Percentiles rank a stretch among this genome's conserved stretches.
These are phyloP conservation scores for Fusarium chlamydosporum DNA, from an alignment of 2,329 filamentous ascomycete species.

Conservation along the genomic window DNA sequence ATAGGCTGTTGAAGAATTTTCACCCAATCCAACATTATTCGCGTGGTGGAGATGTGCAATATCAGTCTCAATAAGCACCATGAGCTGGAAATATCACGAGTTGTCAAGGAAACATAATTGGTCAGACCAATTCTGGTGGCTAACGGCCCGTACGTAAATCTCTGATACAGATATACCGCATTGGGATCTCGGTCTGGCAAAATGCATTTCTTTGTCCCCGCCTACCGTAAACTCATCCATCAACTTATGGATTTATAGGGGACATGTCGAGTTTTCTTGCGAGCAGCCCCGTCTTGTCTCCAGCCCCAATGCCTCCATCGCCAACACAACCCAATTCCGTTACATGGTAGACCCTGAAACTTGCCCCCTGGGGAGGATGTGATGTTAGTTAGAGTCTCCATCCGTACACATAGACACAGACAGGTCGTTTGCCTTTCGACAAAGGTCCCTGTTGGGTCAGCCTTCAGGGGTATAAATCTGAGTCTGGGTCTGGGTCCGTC, in stretches of 20 bases:
- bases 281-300: constrained; percentile 26
- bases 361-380: constrained; percentile 2
- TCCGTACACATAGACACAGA: not conserved
- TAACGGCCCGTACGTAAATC: constrained; percentile 34
- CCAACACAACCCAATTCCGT: constrained; percentile 8
- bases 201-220: constrained; percentile 32
- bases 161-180: constrained; percentile 21
- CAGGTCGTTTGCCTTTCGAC: constrained; percentile 7
- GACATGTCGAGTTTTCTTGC: not conserved
- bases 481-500: no score
- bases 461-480: constrained; percentile 2
- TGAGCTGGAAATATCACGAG: not conserved
- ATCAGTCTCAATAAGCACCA: not conserved
- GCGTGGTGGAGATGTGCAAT: not conserved
- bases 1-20: not conserved
- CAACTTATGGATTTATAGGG: not conserved
- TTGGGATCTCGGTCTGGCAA: constrained; percentile 46
- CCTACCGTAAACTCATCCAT: constrained; percentile 6
- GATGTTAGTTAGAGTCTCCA: not conserved
- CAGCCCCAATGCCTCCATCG: constrained; percentile 7
- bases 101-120: constrained; percentile 18
- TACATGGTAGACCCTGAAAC: constrained; percentile 24
- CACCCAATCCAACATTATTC: not conserved
- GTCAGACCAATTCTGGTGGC: constrained; percentile 14
- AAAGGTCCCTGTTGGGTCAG: constrained; percentile 20